phyloP scores from a whole-genome alignment of 768 basidiomycete species.

The Crucibulum laeve region DNA sequence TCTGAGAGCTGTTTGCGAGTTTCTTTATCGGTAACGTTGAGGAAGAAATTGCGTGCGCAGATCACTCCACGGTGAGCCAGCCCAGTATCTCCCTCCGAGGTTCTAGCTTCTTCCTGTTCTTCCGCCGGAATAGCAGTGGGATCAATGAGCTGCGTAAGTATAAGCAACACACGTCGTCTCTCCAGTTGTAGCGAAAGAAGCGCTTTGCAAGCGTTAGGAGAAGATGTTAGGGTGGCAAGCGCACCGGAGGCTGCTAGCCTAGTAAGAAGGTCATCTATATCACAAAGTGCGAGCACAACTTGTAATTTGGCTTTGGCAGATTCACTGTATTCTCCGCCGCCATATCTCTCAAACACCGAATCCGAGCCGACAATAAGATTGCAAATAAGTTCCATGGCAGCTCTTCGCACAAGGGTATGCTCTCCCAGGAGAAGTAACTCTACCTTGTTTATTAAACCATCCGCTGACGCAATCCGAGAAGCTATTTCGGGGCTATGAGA shows the following conservation, averaged over 20 bases:
- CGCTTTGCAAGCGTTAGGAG: conserved; percentile 52
- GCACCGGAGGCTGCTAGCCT: conserved; percentile 89
- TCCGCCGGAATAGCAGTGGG: conserved; percentile 35
- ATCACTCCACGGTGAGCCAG: conserved; percentile 76
- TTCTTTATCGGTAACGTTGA: conserved; percentile 35
- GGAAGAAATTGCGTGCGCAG: conserved; percentile 62
- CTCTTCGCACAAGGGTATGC: conserved; percentile 76
- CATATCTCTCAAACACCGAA: conserved; percentile 69
- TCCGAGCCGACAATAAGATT: conserved; percentile 83
- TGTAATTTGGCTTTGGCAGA: conserved; percentile 66
- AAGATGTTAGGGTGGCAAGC: conserved; percentile 72
- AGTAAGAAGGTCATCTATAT: conserved; percentile 82
- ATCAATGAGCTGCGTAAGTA: conserved; percentile 66
- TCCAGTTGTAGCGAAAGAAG: conserved; percentile 66
- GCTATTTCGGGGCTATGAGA: conserved; percentile 68
- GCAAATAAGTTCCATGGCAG: conserved; percentile 88
- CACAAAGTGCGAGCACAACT: conserved; percentile 78
- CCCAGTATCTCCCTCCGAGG: conserved; percentile 43
- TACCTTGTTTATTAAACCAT: conserved; percentile 57
- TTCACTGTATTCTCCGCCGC: conserved; percentile 33
- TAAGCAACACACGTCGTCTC: conserved; percentile 55
- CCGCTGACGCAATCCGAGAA: conserved; percentile 57
- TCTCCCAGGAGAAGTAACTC: conserved; percentile 81
- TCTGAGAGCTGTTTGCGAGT: conserved; percentile 39
- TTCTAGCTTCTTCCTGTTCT: conserved; percentile 32